Conservation (phyloP, 176 grass and related monocot genomes). For the Urochloa ruziziensis region DNA sequence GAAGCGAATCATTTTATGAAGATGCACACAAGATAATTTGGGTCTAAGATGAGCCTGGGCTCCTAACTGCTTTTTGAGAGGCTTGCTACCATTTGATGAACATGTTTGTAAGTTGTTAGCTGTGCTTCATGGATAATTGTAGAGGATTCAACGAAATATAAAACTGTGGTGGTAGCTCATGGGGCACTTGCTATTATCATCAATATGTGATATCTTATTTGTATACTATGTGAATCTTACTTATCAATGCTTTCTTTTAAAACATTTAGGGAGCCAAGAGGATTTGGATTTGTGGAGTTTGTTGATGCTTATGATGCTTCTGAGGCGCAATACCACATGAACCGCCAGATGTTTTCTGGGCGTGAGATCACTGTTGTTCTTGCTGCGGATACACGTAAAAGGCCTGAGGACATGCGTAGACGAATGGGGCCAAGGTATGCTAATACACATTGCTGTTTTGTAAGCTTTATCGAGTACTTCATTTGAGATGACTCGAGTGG, state of each 20-base stretch:
- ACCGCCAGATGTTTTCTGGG: conserved; percentile 63
- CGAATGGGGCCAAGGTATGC: conserved; percentile 48
- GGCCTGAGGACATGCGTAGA: conserved; percentile 63
- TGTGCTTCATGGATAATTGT: conserved; percentile 52
- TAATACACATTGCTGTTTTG: neutral
- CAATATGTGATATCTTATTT: conserved; percentile 18
- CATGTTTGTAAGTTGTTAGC: conserved; percentile 62
- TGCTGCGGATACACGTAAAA: conserved; percentile 67
- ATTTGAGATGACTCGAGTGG: conserved; percentile 19
- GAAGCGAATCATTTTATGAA: conserved; percentile 58
- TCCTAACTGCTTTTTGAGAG: conserved; percentile 49
- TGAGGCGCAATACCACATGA: conserved; percentile 85
- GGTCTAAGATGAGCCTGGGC: conserved; percentile 41
- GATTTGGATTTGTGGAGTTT: conserved; percentile 90
- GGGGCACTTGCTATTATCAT: conserved; percentile 18
- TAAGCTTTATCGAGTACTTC: neutral
- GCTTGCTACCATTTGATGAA: conserved; percentile 54
- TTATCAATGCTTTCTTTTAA: conserved; percentile 7
- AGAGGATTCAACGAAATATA: conserved; percentile 35
- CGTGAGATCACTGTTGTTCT: conserved; percentile 81
- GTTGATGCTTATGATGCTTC: conserved; percentile 72
- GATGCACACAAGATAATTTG: conserved; percentile 51
- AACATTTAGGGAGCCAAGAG: conserved; percentile 66
- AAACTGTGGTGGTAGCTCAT: conserved; percentile 35
- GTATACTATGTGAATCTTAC: conserved; percentile 20